Percentiles rank a stretch among this genome's conserved stretches.
These are phyloP conservation scores for Diutina pseudorugosa DNA, from an alignment of 1,139 yeast genomes.

Conservation along the genomic window DNA sequence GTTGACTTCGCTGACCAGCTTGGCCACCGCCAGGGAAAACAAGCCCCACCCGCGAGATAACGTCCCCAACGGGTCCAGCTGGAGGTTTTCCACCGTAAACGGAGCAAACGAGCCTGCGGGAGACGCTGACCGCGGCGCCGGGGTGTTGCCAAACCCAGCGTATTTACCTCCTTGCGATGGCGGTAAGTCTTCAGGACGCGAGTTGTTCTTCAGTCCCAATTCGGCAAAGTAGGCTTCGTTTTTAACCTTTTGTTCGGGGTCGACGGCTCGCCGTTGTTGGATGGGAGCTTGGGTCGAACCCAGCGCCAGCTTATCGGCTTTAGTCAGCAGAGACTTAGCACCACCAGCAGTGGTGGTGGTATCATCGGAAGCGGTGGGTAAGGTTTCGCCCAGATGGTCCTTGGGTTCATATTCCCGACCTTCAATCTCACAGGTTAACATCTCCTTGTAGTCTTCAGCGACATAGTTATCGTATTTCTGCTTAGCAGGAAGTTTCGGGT, in stretches of 20 bases:
- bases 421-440: conserved; percentile 62
- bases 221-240: conserved; percentile 78
- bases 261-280: neutral
- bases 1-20: conserved; percentile 76
- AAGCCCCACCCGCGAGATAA: conserved; percentile 89
- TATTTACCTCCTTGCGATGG: conserved; percentile 94
- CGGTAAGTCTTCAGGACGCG: conserved; percentile 67
- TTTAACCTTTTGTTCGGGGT: conserved; percentile 13
- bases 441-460: conserved; percentile 89
- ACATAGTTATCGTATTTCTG: conserved; percentile 76
- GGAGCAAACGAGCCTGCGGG: conserved; percentile 31
- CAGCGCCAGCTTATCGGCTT: neutral
- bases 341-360: too few relatives aligned
- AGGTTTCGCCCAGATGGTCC: conserved; percentile 42
- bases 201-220: conserved; percentile 60
- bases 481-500: conserved; percentile 49
- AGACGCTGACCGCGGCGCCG: conserved; percentile 27
- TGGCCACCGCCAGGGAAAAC: conserved; percentile 71
- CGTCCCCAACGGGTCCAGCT: conserved; percentile 80
- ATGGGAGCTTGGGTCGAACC: neutral
- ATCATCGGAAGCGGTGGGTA: conserved; percentile 23
- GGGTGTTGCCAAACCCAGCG: conserved; percentile 82
- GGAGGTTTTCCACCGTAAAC: conserved; percentile 64
- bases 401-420: conserved; percentile 61
- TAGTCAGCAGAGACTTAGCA: conserved; percentile 5